Base-by-base conservation (phyloP, 1,284 basidiomycete species). In the Farysia itapuensis region DNA sequence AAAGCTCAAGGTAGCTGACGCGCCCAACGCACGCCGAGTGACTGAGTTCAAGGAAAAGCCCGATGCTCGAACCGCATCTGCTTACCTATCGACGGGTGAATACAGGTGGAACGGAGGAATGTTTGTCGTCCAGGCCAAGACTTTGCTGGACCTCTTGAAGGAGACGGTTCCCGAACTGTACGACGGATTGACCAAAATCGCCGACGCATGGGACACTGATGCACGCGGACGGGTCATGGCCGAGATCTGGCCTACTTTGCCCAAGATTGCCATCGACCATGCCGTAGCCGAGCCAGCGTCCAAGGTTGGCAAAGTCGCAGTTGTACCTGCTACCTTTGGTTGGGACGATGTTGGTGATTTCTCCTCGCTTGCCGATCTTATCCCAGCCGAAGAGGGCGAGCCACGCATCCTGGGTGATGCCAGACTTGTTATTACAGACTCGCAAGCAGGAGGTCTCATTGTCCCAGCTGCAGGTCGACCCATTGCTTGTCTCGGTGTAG, bases 341-440 rank as follows among this genome's bases (percentile, higher is more conserved):
- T 76, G 74, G 74, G 74, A 76, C 37, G 74, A 76, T 29, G 74
- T 76, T 13, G 74, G 74, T 24, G 74, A 76, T 45, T 76, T 76
- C 44, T 48, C 73, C 11, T 58, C 50, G 20, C 50, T 76, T 25
- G 72, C 74, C 13, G 74, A 74, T 30, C 44, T 76, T n/a, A 57
- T 76, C 19, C 71, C 74, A 5, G 73, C 74, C 6, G 72, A 75
- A 21, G 66, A 72, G 52, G 72, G 72, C 14, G 64, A 76, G 54
- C 70, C 74, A n/a, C 45, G 74, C 21, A 64, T 76, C 35, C 47
- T 76, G n/a, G 74, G 74, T 5, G 74, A 76, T 40, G 26, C 37
- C 4, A 35, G 52, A 16, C 34, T 75, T 19, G 74, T 76, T 7
- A 45, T 76, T 9, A 74, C 74, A 11, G 74, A 76, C 37, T 54